Evolutionary conservation across 257 asterid species (phyloP).

Genomic region (Thymus quinquecostatus): DNA sequence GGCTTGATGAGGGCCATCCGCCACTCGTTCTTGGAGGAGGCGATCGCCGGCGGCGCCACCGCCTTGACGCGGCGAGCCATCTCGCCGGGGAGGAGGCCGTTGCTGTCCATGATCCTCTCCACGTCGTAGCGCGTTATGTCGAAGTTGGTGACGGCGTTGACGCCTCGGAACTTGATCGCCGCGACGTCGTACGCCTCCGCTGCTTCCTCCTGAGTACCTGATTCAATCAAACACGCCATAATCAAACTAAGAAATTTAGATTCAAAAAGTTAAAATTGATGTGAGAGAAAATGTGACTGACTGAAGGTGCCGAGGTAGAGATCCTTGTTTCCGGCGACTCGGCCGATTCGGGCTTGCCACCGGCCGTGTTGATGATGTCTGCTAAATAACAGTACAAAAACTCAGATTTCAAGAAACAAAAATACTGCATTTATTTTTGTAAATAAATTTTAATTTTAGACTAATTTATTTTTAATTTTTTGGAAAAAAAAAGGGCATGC

Average conservation of each 20-base stretch:
- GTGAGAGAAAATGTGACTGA: slow-evolving; percentile 33
- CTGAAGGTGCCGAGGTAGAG: slow-evolving; percentile 97
- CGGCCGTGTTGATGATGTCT: slow-evolving; percentile 99
- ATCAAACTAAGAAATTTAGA: neutral
- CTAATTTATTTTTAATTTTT: too few relatives aligned
- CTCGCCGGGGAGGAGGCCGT: slow-evolving; percentile 75
- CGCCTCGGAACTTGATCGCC: slow-evolving; percentile 88
- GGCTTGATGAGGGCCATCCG: slow-evolving; percentile 46
- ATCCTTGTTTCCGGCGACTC: slow-evolving; percentile 98
- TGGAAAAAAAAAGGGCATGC: neutral
- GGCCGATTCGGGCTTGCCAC: slow-evolving; percentile 99
- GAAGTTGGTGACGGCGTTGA: slow-evolving; percentile 89
- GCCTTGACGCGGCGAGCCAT: slow-evolving; percentile 67
- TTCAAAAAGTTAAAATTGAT: neutral
- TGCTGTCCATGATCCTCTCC: slow-evolving; percentile 82
- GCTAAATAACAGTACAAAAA: slow-evolving; percentile 54
- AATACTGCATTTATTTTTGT: neutral
- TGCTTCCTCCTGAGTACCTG: slow-evolving; percentile 99
- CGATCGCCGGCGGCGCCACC: neutral
- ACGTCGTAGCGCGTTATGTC: slow-evolving; percentile 80
- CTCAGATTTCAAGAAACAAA: slow-evolving; percentile 30
- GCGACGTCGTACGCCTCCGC: slow-evolving; percentile 99
- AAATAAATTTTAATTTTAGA: neutral
- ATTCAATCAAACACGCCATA: neutral
- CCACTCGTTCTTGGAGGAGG: slow-evolving; percentile 45